A percentile compares a stretch with the other conserved stretches of the same genome.
Evolutionary conservation across 805 yeast species (phyloP).

Genomic region (Starmerella asiatica): DNA sequence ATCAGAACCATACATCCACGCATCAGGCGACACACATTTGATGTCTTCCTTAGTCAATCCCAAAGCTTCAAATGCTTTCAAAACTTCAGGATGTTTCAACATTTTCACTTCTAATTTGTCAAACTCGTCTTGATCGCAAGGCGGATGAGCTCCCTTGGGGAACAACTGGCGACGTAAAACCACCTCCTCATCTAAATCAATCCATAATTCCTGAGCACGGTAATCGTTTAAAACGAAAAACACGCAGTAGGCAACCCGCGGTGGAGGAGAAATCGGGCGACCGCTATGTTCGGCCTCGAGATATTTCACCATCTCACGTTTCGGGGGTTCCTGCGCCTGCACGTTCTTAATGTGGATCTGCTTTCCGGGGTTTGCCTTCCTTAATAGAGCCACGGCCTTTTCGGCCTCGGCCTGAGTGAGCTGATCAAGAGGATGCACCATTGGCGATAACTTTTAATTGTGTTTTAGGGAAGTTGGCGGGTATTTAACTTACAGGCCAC

Average conservation of each 20-base stretch:
- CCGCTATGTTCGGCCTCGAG: constrained; percentile 53
- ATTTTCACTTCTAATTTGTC: constrained; percentile 11
- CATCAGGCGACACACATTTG: constrained; percentile 19
- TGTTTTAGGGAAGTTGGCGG: background rate
- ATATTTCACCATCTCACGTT: constrained; percentile 52
- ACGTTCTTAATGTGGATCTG: constrained; percentile 26
- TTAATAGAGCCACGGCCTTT: constrained; percentile 21
- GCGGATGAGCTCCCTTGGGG: constrained; percentile 56
- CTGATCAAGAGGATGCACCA: constrained; percentile 27
- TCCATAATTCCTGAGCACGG: constrained; percentile 54
- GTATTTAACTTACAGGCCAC: background rate
- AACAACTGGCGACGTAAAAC: constrained; percentile 42
- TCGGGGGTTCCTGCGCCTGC: constrained; percentile 52
- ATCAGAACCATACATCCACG: constrained; percentile 76
- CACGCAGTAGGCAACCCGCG: constrained; percentile 56
- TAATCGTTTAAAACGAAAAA: constrained; percentile 42
- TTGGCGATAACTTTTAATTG: background rate
- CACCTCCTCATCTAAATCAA: constrained; percentile 50
- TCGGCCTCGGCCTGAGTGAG: constrained; percentile 25
- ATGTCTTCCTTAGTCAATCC: constrained; percentile 24
- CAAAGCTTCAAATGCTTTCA: constrained; percentile 78
- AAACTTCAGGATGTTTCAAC: constrained; percentile 80
- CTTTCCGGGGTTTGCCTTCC: constrained; percentile 22
- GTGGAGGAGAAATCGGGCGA: constrained; percentile 37
- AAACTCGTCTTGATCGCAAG: constrained; percentile 44